Percentiles rank a stretch among this genome's conserved stretches.
Evolutionary conservation across 352 stramenopile genomes (phyloP).

Genomic region (Pythium dissimile): DNA sequence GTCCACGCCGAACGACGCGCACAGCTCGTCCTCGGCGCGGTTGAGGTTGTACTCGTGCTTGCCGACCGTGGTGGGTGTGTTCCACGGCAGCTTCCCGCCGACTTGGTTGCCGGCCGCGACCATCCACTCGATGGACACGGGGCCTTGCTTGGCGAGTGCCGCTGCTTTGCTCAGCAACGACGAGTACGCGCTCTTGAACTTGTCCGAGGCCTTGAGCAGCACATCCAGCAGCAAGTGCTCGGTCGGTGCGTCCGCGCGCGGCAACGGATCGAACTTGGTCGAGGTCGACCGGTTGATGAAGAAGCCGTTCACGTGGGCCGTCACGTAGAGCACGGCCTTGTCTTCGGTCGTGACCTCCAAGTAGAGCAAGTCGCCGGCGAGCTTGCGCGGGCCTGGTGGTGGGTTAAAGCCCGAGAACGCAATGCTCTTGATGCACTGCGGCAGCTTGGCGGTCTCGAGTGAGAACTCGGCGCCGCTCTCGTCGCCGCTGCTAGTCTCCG

Average conservation of each 20-base stretch:
- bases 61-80: conserved; percentile 37
- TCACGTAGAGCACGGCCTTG: conserved; percentile 77
- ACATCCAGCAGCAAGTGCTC: conserved; percentile 83
- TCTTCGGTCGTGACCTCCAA: conserved; percentile 85
- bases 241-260: conserved; percentile 35
- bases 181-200: conserved; percentile 72
- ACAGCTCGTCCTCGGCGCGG: conserved; percentile 90
- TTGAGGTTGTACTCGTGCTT: conserved; percentile 77
- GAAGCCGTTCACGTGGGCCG: conserved; percentile 90
- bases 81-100: conserved; percentile 78
- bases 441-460: conserved; percentile 53
- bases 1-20: conserved; percentile 89
- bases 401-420: conserved; percentile 94
- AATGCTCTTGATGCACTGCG: conserved; percentile 89
- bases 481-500: conserved; percentile 20
- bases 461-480: conserved; percentile 26
- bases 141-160: conserved; percentile 64
- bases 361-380: conserved; percentile 94
- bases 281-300: conserved; percentile 90
- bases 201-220: conserved; percentile 57
- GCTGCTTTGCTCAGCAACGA: conserved; percentile 80
- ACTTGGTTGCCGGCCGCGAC: conserved; percentile 73
- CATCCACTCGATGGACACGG: conserved; percentile 85
- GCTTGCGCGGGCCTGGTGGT: conserved; percentile 87
- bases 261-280: conserved; percentile 77